Conservation (phyloP, 75 land plant genomes). For the Selaginella moellendorffii region DNA sequence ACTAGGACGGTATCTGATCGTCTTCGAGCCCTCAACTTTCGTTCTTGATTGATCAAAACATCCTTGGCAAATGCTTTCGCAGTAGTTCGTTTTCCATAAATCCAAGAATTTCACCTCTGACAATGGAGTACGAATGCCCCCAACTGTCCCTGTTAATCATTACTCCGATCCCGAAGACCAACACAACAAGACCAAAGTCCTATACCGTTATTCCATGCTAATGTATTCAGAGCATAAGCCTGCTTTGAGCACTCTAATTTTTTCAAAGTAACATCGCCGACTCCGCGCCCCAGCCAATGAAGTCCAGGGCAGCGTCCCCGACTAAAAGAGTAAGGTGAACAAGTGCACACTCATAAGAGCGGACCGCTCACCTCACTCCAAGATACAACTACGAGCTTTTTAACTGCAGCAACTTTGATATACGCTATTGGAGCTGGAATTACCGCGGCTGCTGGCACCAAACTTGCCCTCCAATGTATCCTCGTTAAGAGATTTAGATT, state of each 20-base stretch:
- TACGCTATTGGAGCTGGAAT: no score
- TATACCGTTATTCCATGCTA: conserved; percentile 11
- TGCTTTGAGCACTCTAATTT: conserved; percentile 3
- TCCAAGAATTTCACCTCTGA: conserved; percentile 9
- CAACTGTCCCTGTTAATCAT: conserved; percentile 9
- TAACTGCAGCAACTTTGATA: no score
- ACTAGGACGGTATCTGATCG: conserved; percentile 10
- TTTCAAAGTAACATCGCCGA: conserved; percentile 9
- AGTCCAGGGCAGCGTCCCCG: background rate
- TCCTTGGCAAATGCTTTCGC: conserved; percentile 26
- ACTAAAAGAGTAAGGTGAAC: background rate
- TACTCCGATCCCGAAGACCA: conserved; percentile 10
- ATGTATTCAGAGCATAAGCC: conserved; percentile 7
- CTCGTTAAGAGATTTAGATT: no score
- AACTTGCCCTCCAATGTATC: no score
- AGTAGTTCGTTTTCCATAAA: conserved; percentile 15
- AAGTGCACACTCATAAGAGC: background rate
- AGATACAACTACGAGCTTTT: no score
- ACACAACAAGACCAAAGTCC: conserved; percentile 1
- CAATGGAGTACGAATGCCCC: conserved; percentile 1
- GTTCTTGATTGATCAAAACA: conserved; percentile 19
- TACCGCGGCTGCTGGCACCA: no score
- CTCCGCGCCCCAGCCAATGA: conserved; percentile 3
- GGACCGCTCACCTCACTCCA: background rate
- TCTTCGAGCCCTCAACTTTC: conserved; percentile 8